Conservation (phyloP, 306 rosid genomes). For the Boehmeria nivea region DNA sequence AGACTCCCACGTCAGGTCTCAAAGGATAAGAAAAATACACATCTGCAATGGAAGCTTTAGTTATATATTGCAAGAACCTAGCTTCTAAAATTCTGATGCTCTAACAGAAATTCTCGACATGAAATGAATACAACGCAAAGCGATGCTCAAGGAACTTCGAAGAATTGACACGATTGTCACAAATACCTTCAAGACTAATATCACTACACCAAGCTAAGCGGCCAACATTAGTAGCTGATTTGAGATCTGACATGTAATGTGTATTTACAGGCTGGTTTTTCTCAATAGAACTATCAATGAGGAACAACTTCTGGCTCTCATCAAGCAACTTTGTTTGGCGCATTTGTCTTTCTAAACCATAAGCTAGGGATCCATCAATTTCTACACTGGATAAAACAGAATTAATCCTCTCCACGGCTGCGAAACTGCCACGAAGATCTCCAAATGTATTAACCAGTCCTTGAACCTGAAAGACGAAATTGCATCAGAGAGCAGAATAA, state of each 20-base stretch:
- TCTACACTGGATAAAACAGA: slow-evolving; percentile 70
- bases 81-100: not conserved
- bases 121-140: not conserved
- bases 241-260: slow-evolving; percentile 80
- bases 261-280: slow-evolving; percentile 32
- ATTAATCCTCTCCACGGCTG: slow-evolving; percentile 94
- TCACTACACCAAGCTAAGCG: slow-evolving; percentile 79
- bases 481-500: slow-evolving; percentile 22
- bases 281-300: slow-evolving; percentile 35
- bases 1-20: slow-evolving; percentile 72
- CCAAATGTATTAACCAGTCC: slow-evolving; percentile 92
- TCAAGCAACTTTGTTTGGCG: slow-evolving; percentile 46
- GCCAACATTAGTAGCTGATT: slow-evolving; percentile 56
- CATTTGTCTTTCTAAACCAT: slow-evolving; percentile 86
- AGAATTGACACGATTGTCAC: slow-evolving; percentile 12
- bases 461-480: slow-evolving; percentile 67
- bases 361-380: slow-evolving; percentile 84
- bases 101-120: not conserved
- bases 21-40: slow-evolving; percentile 86
- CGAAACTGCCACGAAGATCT: slow-evolving; percentile 80
- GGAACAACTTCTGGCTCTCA: slow-evolving; percentile 58
- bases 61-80: slow-evolving; percentile 18
- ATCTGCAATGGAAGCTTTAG: slow-evolving; percentile 44
- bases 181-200: slow-evolving; percentile 80
- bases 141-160: slow-evolving; percentile 16